A percentile compares a stretch with the other conserved stretches of the same genome.
These are phyloP conservation scores for Aphanomyces euteiches DNA, from an alignment of 352 stramenopile genomes.

Conservation along the genomic window DNA sequence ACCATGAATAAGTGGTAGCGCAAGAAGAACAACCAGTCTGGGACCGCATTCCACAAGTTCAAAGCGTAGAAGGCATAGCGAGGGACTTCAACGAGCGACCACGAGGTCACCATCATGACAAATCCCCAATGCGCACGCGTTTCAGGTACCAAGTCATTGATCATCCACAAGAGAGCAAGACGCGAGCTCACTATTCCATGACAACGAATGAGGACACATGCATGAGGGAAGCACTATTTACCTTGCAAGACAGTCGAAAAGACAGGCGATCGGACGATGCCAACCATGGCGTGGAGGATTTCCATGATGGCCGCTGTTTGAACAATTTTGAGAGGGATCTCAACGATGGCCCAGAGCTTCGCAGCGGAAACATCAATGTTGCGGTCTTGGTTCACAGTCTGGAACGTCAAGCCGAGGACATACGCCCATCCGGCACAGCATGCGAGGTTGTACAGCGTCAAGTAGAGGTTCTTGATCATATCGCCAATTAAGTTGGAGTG, in stretches of 20 bases:
- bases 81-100: slow-evolving; percentile 88
- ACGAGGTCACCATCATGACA: slow-evolving; percentile 84
- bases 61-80: slow-evolving; percentile 98
- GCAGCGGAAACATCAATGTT: slow-evolving; percentile 50
- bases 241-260: slow-evolving; percentile 90
- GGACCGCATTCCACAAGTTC: slow-evolving; percentile 91
- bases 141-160: slow-evolving; percentile 84
- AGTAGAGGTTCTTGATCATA: slow-evolving; percentile 41
- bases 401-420: slow-evolving; percentile 61
- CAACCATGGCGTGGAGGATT: slow-evolving; percentile 93
- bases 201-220: too few species aligned
- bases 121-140: slow-evolving; percentile 80
- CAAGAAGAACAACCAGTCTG: slow-evolving; percentile 95
- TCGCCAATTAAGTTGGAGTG: background rate
- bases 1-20: slow-evolving; percentile 98
- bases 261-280: slow-evolving; percentile 94
- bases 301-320: slow-evolving; percentile 95
- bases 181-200: slow-evolving; percentile 71
- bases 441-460: slow-evolving; percentile 68
- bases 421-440: slow-evolving; percentile 69
- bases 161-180: slow-evolving; percentile 92
- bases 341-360: slow-evolving; percentile 54
- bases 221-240: slow-evolving; percentile 39
- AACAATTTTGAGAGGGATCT: slow-evolving; percentile 68
- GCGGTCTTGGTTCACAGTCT: slow-evolving; percentile 45